Evolutionary conservation across 768 basidiomycete genomes (phyloP), one percentile per base, ranked within the genome.

Genomic region (Chlorophyllum brunneum): DNA sequence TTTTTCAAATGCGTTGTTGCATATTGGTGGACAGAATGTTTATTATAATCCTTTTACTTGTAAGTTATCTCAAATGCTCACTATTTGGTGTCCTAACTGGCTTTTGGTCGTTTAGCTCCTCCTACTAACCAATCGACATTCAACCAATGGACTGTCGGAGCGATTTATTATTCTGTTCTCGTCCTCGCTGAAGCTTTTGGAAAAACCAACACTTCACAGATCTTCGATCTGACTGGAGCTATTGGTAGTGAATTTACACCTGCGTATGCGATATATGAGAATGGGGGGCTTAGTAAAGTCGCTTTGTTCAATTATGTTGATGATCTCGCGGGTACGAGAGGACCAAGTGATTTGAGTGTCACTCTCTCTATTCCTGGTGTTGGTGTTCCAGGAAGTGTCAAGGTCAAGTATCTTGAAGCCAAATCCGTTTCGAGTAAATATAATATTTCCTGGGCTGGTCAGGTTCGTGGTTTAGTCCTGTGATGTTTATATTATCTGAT

Each of bases 381-480:
- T 3, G 68, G 70, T 4, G 69, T 73, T 0, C 82, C 81, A 1
- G 50, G 70, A 5, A 66, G 69, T 18, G 78, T 86, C 18, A 69
- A 70, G 53, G 79, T 34, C 40, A 82, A 83, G 59, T 88, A 85
- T 59, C 71, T 87, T 23, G 54, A 60, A 0, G 84, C 87, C 0
- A 60, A 70, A 0, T 77, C 78, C 1, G 82, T 88, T 2, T 69
- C 79, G 1, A 77, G 81, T 52, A 83, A 80, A 61, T 73, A 69
- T 47, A 82, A 87, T 60, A 80, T 90, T 53, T 84, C 81, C 0
- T 92, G 89, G 88, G 89, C 85, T 2, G 81, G 82, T 4, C 90
- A 88, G 70, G 85, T 85, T 40, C 30, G 73, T 56, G 7, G 9
- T 37, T 20, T 34, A 16, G 16, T 6, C 18, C 9, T 26, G 30